Evolutionary conservation across 2,329 filamentous ascomycete species (phyloP).

Genomic region (Metarhizium album): DNA sequence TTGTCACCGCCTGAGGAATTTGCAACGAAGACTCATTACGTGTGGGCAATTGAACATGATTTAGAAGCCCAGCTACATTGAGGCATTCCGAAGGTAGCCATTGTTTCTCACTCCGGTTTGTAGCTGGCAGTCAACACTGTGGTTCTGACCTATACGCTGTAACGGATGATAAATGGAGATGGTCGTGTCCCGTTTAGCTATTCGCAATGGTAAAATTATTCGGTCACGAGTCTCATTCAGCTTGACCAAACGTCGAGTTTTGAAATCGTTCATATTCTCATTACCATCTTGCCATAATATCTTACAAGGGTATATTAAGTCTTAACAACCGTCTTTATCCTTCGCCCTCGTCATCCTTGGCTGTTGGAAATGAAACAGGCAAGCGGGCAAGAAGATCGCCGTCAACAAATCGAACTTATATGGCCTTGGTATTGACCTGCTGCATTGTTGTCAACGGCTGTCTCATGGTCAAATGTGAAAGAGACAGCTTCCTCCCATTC

Average conservation of each 20-base stretch:
- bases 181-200: too few species aligned
- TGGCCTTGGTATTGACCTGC: constrained; percentile 15
- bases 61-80: too few species aligned
- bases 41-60: too few species aligned
- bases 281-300: neutral
- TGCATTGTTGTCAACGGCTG: constrained; percentile 13
- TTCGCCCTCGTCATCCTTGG: neutral
- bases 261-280: neutral
- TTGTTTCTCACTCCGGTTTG: too few species aligned
- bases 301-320: neutral
- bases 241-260: neutral
- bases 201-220: too few species aligned
- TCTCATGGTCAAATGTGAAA: constrained; percentile 46
- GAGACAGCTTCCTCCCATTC: constrained; percentile 53
- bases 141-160: too few species aligned
- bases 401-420: constrained; percentile 6
- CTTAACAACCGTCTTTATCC: neutral
- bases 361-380: neutral
- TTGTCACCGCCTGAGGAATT: too few species aligned
- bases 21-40: too few species aligned
- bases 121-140: too few species aligned
- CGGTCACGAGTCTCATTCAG: neutral
- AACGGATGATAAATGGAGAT: too few species aligned
- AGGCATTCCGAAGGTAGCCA: too few species aligned
- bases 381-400: too few species aligned